Percentiles rank a stretch among this genome's conserved stretches.
Conservation (phyloP, 1,284 basidiomycete genomes). For the Leccinum subrobustum region DNA sequence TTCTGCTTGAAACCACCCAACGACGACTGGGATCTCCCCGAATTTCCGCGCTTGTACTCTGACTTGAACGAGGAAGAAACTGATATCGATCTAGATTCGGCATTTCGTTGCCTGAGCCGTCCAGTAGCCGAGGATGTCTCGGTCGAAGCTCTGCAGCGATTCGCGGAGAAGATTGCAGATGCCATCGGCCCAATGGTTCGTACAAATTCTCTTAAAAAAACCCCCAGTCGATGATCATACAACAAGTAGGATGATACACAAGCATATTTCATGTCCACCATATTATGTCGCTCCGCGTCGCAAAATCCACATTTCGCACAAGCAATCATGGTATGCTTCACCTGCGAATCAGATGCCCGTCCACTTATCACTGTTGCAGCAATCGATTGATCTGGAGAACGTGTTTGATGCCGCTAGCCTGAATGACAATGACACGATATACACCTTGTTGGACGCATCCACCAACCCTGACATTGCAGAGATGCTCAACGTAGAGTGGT, state of each 20-base stretch:
- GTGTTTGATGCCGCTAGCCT: constrained; percentile 55
- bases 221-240: constrained; percentile 5
- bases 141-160: constrained; percentile 45
- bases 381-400: constrained; percentile 48
- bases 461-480: constrained; percentile 63
- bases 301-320: constrained; percentile 51
- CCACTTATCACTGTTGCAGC: constrained; percentile 38
- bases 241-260: constrained; percentile 49
- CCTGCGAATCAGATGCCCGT: background rate
- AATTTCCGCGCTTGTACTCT: constrained; percentile 68
- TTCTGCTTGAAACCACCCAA: constrained; percentile 72
- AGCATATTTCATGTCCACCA: constrained; percentile 55
- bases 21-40: constrained; percentile 73
- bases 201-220: background rate
- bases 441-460: constrained; percentile 57
- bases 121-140: constrained; percentile 57
- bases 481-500: constrained; percentile 35
- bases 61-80: constrained; percentile 47
- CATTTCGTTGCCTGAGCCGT: constrained; percentile 48
- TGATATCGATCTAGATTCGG: constrained; percentile 53
- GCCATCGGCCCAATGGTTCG: constrained; percentile 53
- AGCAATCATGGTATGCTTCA: constrained; percentile 43
- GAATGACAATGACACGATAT: constrained; percentile 51
- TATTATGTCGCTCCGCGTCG: constrained; percentile 60
- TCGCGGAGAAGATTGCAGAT: constrained; percentile 53